phyloP scores from a whole-genome alignment of 2,329 filamentous ascomycete genomes.

The Colletotrichum orbiculare region DNA sequence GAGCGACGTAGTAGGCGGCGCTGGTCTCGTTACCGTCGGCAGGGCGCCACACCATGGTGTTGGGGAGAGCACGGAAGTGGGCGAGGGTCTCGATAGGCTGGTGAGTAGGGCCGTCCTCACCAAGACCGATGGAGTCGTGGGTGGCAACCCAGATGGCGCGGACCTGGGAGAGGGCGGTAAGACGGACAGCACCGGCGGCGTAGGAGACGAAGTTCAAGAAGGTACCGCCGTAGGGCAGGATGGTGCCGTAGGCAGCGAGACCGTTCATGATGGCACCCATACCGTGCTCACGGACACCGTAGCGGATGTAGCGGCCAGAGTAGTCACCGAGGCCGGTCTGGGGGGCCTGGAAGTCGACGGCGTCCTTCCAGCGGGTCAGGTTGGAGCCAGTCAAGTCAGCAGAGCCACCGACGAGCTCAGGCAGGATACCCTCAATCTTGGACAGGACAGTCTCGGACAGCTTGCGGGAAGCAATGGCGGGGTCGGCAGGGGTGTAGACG shows the following conservation, averaged over 20 bases:
- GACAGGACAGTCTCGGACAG: constrained; percentile 93
- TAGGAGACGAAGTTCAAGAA: constrained; percentile 99
- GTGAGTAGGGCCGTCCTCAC: constrained; percentile 98
- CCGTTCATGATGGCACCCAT: constrained; percentile 97
- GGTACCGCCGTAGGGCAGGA: constrained; percentile 93
- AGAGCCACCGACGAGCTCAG: constrained; percentile 94
- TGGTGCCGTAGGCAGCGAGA: constrained; percentile 92
- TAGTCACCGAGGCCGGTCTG: constrained; percentile 88
- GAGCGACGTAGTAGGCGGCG: constrained; percentile 94
- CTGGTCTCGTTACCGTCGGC: constrained; percentile 98
- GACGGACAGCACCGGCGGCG: constrained; percentile 92
- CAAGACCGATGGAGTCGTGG: constrained; percentile 98
- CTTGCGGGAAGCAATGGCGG: constrained; percentile 92
- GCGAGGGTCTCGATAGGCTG: constrained; percentile 98
- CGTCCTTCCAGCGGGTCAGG: constrained; percentile 97
- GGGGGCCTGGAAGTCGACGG: constrained; percentile 96
- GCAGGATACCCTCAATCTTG: constrained; percentile 84
- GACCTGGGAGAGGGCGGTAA: constrained; percentile 90
- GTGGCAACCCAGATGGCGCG: constrained; percentile 96
- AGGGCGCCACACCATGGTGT: constrained; percentile 99
- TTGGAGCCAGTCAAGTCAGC: constrained; percentile 99
- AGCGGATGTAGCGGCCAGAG: constrained; percentile 90
- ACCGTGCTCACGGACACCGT: constrained; percentile 90
- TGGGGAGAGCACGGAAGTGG: constrained; percentile 98
- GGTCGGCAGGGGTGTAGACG: constrained; percentile 86